Conservation (phyloP, 768 basidiomycete species). For the Termitomyces sp. region DNA sequence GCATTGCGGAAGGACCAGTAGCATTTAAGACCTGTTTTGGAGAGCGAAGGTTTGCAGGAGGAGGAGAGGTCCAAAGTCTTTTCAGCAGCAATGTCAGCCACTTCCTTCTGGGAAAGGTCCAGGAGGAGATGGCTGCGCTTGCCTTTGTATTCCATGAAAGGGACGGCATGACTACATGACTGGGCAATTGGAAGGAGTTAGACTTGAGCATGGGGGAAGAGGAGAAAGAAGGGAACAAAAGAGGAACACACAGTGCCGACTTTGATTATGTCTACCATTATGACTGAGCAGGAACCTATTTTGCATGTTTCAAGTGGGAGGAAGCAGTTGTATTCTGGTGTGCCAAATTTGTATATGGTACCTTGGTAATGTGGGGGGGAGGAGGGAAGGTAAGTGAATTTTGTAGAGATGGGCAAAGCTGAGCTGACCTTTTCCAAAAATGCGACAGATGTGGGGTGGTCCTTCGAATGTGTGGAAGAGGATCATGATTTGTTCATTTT, state of each 20-base stretch:
- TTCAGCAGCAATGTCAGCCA: constrained; percentile 28
- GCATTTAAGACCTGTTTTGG: constrained; percentile 41
- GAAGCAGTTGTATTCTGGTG: constrained; percentile 52
- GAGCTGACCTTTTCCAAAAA: constrained; percentile 53
- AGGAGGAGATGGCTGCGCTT: constrained; percentile 50
- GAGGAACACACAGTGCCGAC: constrained; percentile 39
- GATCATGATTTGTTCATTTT: constrained; percentile 59
- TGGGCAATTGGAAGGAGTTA: constrained; percentile 16
- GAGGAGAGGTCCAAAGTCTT: neutral
- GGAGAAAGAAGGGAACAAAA: constrained; percentile 9
- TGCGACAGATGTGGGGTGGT: constrained; percentile 49
- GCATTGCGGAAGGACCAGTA: constrained; percentile 54
- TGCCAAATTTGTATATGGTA: constrained; percentile 57
- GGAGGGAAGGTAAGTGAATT: neutral
- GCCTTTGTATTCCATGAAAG: constrained; percentile 52
- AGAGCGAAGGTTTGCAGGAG: constrained; percentile 2
- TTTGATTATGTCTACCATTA: constrained; percentile 58
- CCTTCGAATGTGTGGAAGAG: constrained; percentile 64
- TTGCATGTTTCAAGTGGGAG: constrained; percentile 43
- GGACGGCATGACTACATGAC: constrained; percentile 68
- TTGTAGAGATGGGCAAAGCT: neutral
- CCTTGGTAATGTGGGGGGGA: constrained; percentile 31
- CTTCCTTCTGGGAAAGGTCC: constrained; percentile 36
- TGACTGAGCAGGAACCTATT: constrained; percentile 56
- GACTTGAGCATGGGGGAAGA: neutral